Evolutionary conservation across 2,329 filamentous ascomycete species (phyloP).

Genomic region (Aspergillus aculeatinus): DNA sequence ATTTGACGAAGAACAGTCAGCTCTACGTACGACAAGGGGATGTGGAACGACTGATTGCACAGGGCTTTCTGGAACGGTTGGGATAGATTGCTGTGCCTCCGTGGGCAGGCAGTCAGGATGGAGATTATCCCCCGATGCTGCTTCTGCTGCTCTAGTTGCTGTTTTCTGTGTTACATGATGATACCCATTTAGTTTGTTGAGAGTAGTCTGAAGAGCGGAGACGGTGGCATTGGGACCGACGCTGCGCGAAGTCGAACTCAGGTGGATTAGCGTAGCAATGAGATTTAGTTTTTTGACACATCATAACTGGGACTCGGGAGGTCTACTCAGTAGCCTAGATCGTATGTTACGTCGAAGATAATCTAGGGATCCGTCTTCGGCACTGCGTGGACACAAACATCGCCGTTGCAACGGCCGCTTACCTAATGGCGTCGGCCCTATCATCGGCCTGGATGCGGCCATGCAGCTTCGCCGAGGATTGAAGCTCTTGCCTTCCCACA

Average conservation of each 20-base stretch:
- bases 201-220: constrained; percentile 5
- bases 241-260: neutral
- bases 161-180: constrained; percentile 18
- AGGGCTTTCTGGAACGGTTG: constrained; percentile 91
- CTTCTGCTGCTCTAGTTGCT: constrained; percentile 2
- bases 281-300: neutral
- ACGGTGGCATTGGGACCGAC: neutral
- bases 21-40: constrained; percentile 96
- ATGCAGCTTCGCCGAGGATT: neutral
- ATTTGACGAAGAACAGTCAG: constrained; percentile 95
- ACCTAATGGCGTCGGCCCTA: neutral
- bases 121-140: neutral
- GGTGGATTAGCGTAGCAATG: neutral
- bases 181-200: constrained; percentile 17
- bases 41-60: constrained; percentile 88
- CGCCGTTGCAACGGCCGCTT: neutral
- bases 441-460: constrained; percentile 1
- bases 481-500: neutral
- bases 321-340: neutral
- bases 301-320: neutral
- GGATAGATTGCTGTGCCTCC: constrained; percentile 54
- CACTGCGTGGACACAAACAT: neutral
- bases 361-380: neutral
- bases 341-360: neutral
- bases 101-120: neutral